Evolutionary conservation across 2,329 filamentous ascomycete species (phyloP).

Genomic region (Geosmithia flava): DNA sequence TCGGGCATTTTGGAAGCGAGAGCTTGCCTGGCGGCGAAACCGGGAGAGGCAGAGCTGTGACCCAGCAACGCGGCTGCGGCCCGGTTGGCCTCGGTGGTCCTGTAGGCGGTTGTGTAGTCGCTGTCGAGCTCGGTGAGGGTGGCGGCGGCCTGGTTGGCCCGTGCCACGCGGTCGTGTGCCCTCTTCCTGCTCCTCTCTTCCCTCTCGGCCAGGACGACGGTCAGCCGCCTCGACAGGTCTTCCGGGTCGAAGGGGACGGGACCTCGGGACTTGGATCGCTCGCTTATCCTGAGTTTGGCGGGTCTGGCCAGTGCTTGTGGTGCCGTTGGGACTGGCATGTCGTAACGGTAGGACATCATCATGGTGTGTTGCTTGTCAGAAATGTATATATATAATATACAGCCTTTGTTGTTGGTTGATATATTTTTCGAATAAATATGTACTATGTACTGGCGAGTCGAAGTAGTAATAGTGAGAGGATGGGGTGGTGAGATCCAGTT

Average conservation of each 20-base stretch:
- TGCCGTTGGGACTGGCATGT: background rate
- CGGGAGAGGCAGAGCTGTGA: too few species aligned
- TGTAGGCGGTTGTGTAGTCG: too few species aligned
- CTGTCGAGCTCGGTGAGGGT: too few species aligned
- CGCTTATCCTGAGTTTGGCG: background rate
- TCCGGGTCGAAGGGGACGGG: conserved; percentile 32
- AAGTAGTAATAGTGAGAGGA: too few species aligned
- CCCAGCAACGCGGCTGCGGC: too few species aligned
- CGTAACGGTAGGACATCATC: background rate
- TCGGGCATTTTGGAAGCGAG: background rate
- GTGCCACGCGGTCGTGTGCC: background rate
- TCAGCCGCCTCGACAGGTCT: conserved; percentile 40
- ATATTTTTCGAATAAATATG: too few species aligned
- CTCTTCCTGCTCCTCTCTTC: conserved; percentile 14
- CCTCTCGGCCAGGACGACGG: conserved; percentile 36
- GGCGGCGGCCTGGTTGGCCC: conserved; percentile 2
- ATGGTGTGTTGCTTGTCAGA: background rate
- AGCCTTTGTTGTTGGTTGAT: too few species aligned
- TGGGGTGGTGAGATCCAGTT: too few species aligned
- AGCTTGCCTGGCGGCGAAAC: background rate
- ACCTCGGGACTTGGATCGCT: background rate
- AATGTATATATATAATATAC: too few species aligned
- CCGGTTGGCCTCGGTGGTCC: too few species aligned
- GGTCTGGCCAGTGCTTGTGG: background rate
- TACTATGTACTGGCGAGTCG: too few species aligned